Evolutionary conservation across 768 basidiomycete genomes (phyloP).

Genomic region (Trametes coccinea): DNA sequence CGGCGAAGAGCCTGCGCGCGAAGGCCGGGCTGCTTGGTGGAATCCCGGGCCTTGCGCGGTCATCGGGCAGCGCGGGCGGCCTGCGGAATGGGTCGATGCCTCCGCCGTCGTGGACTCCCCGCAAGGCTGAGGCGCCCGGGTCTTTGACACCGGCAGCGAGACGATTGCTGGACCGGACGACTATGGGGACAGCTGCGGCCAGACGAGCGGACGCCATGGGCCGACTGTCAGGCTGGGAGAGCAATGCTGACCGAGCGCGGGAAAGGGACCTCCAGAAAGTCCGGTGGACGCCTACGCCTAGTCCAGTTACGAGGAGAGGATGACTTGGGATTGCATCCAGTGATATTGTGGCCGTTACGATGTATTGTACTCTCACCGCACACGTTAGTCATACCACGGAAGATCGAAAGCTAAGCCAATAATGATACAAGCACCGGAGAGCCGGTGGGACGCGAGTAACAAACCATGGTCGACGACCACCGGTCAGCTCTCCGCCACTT

Average conservation of each 20-base stretch:
- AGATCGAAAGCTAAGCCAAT: background rate
- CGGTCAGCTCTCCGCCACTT: slow-evolving; percentile 37
- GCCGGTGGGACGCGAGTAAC: background rate
- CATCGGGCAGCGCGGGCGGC: slow-evolving; percentile 38
- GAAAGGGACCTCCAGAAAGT: slow-evolving; percentile 66
- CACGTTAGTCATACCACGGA: background rate
- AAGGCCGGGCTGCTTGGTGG: slow-evolving; percentile 69
- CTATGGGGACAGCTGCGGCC: slow-evolving; percentile 60
- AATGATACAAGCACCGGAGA: slow-evolving; percentile 5
- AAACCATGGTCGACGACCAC: background rate
- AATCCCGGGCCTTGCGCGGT: slow-evolving; percentile 37
- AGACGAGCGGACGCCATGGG: slow-evolving; percentile 72
- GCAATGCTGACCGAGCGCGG: slow-evolving; percentile 38
- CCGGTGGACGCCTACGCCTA: slow-evolving; percentile 81
- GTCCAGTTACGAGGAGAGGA: slow-evolving; percentile 40
- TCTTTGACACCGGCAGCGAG: slow-evolving; percentile 85
- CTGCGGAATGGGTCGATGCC: slow-evolving; percentile 62
- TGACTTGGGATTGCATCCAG: slow-evolving; percentile 1
- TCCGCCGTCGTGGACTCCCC: slow-evolving; percentile 80
- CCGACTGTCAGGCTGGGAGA: slow-evolving; percentile 57
- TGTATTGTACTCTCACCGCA: background rate
- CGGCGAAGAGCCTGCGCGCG: slow-evolving; percentile 75
- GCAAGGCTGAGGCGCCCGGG: slow-evolving; percentile 68
- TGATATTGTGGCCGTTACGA: background rate
- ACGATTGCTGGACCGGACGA: slow-evolving; percentile 71